phyloP scores from a whole-genome alignment of 2,329 filamentous ascomycete genomes.

The Verticillium dahliae region DNA sequence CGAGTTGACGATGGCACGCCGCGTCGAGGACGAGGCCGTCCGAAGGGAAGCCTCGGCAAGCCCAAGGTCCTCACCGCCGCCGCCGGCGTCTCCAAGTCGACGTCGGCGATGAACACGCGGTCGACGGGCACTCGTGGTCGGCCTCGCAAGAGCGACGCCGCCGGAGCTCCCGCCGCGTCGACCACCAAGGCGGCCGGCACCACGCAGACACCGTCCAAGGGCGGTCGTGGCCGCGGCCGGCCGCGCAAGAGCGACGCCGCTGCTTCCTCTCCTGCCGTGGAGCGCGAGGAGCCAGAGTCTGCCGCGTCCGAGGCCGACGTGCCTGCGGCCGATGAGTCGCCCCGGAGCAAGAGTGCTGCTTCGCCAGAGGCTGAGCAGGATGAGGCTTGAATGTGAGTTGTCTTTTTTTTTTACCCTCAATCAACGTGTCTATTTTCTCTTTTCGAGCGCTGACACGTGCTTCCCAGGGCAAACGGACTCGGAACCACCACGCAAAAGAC shows the following conservation, averaged over 20 bases:
- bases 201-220: not conserved
- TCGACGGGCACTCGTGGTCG: conserved; percentile 20
- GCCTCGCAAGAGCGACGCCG: conserved; percentile 20
- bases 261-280: conserved; percentile 15
- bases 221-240: conserved; percentile 14
- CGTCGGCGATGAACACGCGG: conserved; percentile 5
- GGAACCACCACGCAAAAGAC: too few species aligned
- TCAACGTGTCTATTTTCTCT: too few species aligned
- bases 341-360: not conserved
- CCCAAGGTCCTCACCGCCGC: conserved; percentile 14
- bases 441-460: too few species aligned
- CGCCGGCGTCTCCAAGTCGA: conserved; percentile 10
- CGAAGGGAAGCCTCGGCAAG: conserved; percentile 32
- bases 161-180: conserved; percentile 4
- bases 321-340: not conserved
- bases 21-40: conserved; percentile 41
- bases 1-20: conserved; percentile 19
- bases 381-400: not conserved
- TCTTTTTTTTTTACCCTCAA: too few species aligned
- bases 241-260: conserved; percentile 21
- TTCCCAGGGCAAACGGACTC: too few species aligned
- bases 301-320: not conserved
- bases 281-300: not conserved
- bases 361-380: conserved; percentile 3
- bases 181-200: conserved; percentile 13